Conservation (phyloP, 1,284 basidiomycete genomes). For the Coriolopsis trogii region DNA sequence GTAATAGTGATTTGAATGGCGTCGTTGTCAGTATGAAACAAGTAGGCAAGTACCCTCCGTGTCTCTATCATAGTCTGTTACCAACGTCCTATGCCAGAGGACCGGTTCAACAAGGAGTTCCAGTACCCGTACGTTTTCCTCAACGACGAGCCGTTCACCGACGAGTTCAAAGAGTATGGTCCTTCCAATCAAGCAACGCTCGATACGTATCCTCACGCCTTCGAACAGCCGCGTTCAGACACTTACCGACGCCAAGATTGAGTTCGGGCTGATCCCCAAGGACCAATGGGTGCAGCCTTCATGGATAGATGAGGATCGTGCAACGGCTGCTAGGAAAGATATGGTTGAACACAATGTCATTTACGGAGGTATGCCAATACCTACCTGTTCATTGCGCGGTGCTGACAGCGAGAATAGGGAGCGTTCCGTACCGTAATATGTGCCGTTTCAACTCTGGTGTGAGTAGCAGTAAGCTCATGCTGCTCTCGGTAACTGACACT, state of each 20-base stretch:
- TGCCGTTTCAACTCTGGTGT: constrained; percentile 95
- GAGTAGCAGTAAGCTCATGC: constrained; percentile 33
- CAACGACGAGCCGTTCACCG: constrained; percentile 80
- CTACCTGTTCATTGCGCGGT: not conserved
- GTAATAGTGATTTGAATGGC: constrained; percentile 79
- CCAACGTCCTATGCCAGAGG: constrained; percentile 46
- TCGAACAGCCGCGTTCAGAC: constrained; percentile 60
- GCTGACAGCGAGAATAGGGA: constrained; percentile 39
- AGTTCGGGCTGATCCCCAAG: constrained; percentile 82
- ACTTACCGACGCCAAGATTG: constrained; percentile 66
- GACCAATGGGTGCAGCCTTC: constrained; percentile 88
- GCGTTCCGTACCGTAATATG: constrained; percentile 85
- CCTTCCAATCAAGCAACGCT: not conserved
- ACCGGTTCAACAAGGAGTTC: constrained; percentile 85
- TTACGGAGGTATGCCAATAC: constrained; percentile 68
- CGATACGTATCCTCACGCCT: not conserved
- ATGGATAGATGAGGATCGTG: constrained; percentile 82
- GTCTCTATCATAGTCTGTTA: constrained; percentile 42
- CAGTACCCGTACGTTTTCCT: constrained; percentile 87
- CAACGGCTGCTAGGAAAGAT: constrained; percentile 68
- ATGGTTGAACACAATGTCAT: constrained; percentile 86
- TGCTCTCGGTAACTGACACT: constrained; percentile 3
- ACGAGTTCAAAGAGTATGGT: constrained; percentile 73
- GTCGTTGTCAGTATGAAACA: constrained; percentile 77
- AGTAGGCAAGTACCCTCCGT: constrained; percentile 39